phyloP scores from a whole-genome alignment of 1,284 basidiomycete genomes.

The Xerocomus nothofagi region DNA sequence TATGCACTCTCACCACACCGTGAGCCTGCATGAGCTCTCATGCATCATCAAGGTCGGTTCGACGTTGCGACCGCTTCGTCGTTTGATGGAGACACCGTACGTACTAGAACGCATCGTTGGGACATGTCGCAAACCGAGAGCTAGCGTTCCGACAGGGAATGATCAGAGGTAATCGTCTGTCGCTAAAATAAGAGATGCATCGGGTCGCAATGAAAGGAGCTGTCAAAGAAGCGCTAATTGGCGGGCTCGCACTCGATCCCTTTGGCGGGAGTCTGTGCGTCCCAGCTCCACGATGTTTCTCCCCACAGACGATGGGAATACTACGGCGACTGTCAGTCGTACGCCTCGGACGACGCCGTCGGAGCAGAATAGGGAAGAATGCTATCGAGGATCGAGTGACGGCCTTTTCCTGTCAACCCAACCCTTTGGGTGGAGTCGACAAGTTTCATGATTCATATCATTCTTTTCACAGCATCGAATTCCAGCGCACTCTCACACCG shows the following conservation, averaged over 20 bases:
- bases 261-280: too few relatives aligned
- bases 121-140: neutral
- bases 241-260: neutral
- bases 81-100: neutral
- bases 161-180: neutral
- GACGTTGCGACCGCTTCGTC: neutral
- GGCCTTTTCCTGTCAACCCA: constrained; percentile 13
- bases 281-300: too few relatives aligned
- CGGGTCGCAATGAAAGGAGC: neutral
- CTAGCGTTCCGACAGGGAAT: neutral
- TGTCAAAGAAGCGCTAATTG: neutral
- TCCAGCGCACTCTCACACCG: constrained; percentile 25
- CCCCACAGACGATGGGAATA: constrained; percentile 3
- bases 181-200: neutral
- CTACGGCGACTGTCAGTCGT: neutral
- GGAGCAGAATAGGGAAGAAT: constrained; percentile 8
- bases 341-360: constrained; percentile 6
- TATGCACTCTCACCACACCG: constrained; percentile 7
- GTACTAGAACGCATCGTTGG: neutral
- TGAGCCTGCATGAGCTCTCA: neutral
- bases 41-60: too few relatives aligned
- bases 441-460: constrained; percentile 10
- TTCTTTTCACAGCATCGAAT: constrained; percentile 18
- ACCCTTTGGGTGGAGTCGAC: constrained; percentile 7
- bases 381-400: constrained; percentile 6